phyloP scores from a whole-genome alignment of 2,329 filamentous ascomycete species.

The Apiospora malaysiana region DNA sequence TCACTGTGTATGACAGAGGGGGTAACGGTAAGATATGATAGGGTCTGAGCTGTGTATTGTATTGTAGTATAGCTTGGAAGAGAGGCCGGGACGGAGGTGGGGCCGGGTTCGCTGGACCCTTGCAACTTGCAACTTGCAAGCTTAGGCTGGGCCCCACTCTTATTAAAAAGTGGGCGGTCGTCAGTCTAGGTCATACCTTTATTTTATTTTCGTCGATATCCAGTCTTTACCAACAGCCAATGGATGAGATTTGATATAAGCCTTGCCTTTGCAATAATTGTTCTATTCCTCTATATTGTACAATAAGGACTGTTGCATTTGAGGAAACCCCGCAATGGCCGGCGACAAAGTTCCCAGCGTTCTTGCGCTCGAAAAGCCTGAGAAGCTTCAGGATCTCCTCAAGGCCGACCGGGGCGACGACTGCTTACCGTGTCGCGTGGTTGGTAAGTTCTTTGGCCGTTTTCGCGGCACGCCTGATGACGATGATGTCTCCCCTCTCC shows the following conservation, averaged over 20 bases:
- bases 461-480: not conserved
- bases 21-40: too few relatives aligned
- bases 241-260: not conserved
- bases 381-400: slow-evolving; percentile 64
- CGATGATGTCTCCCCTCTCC: not conserved
- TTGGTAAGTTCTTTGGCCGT: slow-evolving; percentile 59
- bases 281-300: not conserved
- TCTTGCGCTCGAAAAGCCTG: slow-evolving; percentile 62
- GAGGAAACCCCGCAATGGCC: slow-evolving; percentile 43
- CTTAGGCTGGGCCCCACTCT: not conserved
- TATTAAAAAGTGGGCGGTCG: not conserved
- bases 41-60: too few relatives aligned
- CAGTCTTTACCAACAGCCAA: not conserved
- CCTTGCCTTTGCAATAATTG: not conserved
- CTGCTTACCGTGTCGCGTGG: slow-evolving; percentile 73
- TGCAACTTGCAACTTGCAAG: not conserved
- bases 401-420: slow-evolving; percentile 65
- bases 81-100: slow-evolving; percentile 2
- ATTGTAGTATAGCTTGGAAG: not conserved
- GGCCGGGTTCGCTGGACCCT: not conserved
- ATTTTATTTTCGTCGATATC: not conserved
- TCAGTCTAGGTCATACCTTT: slow-evolving; percentile 1
- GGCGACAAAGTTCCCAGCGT: slow-evolving; percentile 56
- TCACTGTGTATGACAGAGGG: too few relatives aligned
- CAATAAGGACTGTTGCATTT: not conserved